Conservation (phyloP, 192 early-diverging fungal species). For the Linnemannia exigua region DNA sequence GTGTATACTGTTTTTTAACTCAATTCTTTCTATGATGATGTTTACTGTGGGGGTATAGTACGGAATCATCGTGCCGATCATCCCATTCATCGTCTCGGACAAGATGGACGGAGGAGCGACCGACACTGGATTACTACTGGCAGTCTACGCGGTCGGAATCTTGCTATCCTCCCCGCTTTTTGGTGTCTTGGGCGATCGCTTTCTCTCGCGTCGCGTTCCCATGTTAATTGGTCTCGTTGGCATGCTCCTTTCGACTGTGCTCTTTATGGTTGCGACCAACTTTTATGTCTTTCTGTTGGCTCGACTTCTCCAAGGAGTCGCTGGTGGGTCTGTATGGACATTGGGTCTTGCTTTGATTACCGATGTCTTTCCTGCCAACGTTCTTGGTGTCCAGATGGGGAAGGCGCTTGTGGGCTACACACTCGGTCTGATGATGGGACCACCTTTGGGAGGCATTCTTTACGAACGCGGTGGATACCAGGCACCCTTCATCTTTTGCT, state of each 20-base stretch:
- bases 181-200: conserved; percentile 77
- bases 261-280: conserved; percentile 74
- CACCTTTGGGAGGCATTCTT: conserved; percentile 76
- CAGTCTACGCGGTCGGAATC: conserved; percentile 70
- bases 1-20: not conserved
- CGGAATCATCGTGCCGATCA: conserved; percentile 80
- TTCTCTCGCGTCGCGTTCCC: conserved; percentile 70
- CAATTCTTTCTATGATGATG: not conserved
- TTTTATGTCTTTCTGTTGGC: conserved; percentile 76
- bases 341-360: conserved; percentile 78
- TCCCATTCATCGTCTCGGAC: conserved; percentile 78
- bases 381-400: conserved; percentile 78
- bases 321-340: conserved; percentile 81
- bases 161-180: conserved; percentile 73
- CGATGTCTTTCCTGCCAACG: conserved; percentile 64
- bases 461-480: conserved; percentile 73
- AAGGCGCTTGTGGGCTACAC: conserved; percentile 75
- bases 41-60: conserved; percentile 55
- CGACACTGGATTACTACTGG: conserved; percentile 76
- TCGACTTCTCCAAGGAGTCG: conserved; percentile 76
- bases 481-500: conserved; percentile 78
- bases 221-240: conserved; percentile 80
- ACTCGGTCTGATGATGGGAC: conserved; percentile 77
- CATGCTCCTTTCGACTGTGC: conserved; percentile 69
- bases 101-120: conserved; percentile 67